These are phyloP conservation scores for Hyaloscypha bicolor DNA, from an alignment of 495 filamentous ascomycete species.

Conservation along the genomic window DNA sequence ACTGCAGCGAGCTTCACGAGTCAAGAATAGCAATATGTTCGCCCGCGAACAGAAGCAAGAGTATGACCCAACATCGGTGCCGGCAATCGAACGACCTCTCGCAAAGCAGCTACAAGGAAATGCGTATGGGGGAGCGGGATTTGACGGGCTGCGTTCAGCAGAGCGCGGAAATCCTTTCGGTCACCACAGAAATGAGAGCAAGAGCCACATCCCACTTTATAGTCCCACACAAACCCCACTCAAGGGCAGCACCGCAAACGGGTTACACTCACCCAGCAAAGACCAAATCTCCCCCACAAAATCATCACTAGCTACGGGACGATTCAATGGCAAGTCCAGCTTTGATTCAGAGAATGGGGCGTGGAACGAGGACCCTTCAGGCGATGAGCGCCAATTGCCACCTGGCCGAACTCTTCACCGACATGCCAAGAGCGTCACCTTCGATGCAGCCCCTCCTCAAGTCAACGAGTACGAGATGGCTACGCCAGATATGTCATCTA, in stretches of 20 bases:
- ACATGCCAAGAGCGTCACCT: constrained; percentile 94
- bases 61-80: constrained; percentile 80
- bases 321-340: constrained; percentile 64
- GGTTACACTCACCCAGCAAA: constrained; percentile 67
- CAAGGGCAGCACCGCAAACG: constrained; percentile 26
- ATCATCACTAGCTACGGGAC: constrained; percentile 74
- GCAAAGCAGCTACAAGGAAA: constrained; percentile 70
- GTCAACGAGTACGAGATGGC: constrained; percentile 98
- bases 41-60: constrained; percentile 86
- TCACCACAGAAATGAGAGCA: constrained; percentile 49
- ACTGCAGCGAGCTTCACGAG: constrained; percentile 87
- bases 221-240: constrained; percentile 32
- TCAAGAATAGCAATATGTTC: constrained; percentile 96
- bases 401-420: constrained; percentile 66
- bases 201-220: constrained; percentile 48
- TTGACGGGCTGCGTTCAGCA: constrained; percentile 48
- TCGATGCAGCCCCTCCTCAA: constrained; percentile 90
- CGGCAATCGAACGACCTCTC: constrained; percentile 75
- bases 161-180: constrained; percentile 38
- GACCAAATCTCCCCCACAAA: constrained; percentile 79
- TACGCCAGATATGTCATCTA: constrained; percentile 88
- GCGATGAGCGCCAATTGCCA: constrained; percentile 54
- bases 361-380: constrained; percentile 67
- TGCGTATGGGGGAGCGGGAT: constrained; percentile 52
- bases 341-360: constrained; percentile 71